Conservation (phyloP, 768 basidiomycete genomes). For the Boletus tylopilopsis region DNA sequence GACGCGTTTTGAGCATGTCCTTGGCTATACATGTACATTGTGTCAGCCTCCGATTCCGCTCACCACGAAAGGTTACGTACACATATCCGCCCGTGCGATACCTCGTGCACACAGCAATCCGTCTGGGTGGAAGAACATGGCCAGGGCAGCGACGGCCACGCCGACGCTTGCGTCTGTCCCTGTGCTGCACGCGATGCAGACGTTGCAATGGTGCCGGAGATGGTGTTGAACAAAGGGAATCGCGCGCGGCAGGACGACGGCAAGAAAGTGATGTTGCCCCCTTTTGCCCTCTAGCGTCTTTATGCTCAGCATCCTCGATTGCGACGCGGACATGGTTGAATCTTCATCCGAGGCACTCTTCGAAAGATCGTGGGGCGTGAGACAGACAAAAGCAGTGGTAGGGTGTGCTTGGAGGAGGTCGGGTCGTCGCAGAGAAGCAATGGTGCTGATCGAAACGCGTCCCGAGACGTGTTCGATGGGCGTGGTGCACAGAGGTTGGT, state of each 20-base stretch:
- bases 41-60: neutral
- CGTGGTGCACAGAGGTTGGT: neutral
- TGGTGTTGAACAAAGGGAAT: constrained; percentile 43
- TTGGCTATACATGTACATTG: constrained; percentile 40
- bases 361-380: constrained; percentile 4
- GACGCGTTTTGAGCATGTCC: constrained; percentile 58
- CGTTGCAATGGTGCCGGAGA: constrained; percentile 32
- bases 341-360: no score
- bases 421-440: constrained; percentile 25
- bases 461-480: constrained; percentile 34
- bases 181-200: constrained; percentile 52
- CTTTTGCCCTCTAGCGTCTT: constrained; percentile 44
- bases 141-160: constrained; percentile 55
- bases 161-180: constrained; percentile 66
- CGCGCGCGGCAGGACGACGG: constrained; percentile 44
- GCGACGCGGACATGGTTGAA: neutral
- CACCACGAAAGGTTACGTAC: constrained; percentile 16
- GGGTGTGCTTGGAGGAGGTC: neutral
- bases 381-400: constrained; percentile 15
- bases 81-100: constrained; percentile 7
- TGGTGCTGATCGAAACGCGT: constrained; percentile 38
- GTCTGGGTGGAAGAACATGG: constrained; percentile 53
- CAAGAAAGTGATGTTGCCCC: constrained; percentile 48
- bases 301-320: constrained; percentile 22
- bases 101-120: constrained; percentile 33